A percentile compares a stretch with the other conserved stretches of the same genome.
Evolutionary conservation across 2,329 filamentous ascomycete genomes (phyloP).

Genomic region (Penicillium sp.): DNA sequence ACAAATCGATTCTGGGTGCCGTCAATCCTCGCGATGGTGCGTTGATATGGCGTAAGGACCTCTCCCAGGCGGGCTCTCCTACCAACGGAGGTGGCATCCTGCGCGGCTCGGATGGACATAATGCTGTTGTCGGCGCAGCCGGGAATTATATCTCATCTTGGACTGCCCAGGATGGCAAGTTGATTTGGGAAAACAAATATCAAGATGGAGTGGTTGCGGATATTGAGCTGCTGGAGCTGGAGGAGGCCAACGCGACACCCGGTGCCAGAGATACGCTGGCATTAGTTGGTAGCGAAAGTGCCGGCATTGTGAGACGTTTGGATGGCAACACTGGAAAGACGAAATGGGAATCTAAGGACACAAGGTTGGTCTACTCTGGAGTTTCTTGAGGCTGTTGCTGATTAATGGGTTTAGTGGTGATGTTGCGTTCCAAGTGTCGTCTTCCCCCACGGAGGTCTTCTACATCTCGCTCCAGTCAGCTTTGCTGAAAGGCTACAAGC

Average conservation of each 20-base stretch:
- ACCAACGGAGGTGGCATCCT: conserved; percentile 47
- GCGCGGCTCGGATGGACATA: conserved; percentile 75
- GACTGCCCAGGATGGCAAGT: conserved; percentile 78
- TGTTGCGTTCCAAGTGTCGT: conserved; percentile 72
- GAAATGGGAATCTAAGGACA: conserved; percentile 76
- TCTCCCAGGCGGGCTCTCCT: conserved; percentile 51
- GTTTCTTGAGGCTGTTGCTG: conserved; percentile 10
- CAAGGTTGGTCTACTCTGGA: conserved; percentile 42
- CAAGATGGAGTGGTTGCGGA: conserved; percentile 44
- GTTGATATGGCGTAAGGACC: conserved; percentile 80
- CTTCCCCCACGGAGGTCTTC: conserved; percentile 68
- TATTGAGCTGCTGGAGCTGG: conserved; percentile 75
- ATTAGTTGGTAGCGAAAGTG: conserved; percentile 57
- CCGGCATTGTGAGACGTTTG: conserved; percentile 67
- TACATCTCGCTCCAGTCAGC: conserved; percentile 72
- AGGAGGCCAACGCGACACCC: conserved; percentile 53
- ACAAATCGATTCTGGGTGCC: conserved; percentile 79
- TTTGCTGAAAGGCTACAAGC: conserved; percentile 67
- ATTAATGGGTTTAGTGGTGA: conserved; percentile 55
- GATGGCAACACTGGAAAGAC: conserved; percentile 70
- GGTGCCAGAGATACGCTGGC: conserved; percentile 65
- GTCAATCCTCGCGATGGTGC: conserved; percentile 84
- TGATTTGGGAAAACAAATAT: conserved; percentile 71
- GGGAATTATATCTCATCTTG: conserved; percentile 73
- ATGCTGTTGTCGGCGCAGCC: conserved; percentile 72